These are phyloP conservation scores for Pseudogymnoascus sp. DNA, from an alignment of 2,329 filamentous ascomycete genomes.

Conservation along the genomic window DNA sequence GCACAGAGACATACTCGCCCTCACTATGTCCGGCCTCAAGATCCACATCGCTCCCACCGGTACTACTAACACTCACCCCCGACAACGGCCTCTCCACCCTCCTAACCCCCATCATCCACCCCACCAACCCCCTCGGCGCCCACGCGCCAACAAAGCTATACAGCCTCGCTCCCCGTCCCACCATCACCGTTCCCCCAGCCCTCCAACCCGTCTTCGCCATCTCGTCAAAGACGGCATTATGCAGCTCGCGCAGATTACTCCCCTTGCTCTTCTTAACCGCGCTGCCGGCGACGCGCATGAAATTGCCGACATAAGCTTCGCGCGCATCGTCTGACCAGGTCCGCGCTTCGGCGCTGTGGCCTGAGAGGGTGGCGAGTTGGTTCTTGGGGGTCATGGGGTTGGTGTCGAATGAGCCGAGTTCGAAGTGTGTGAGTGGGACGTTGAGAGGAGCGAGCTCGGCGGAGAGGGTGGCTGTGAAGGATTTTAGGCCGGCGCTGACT, in stretches of 20 bases:
- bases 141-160: constrained; percentile 82
- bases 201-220: constrained; percentile 54
- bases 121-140: constrained; percentile 70
- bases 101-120: constrained; percentile 84
- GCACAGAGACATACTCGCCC: neutral
- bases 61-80: neutral
- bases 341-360: constrained; percentile 47
- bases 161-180: constrained; percentile 75
- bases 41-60: constrained; percentile 5
- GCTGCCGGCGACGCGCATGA: constrained; percentile 50
- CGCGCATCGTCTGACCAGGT: constrained; percentile 57
- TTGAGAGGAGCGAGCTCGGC: constrained; percentile 69
- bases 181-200: constrained; percentile 58
- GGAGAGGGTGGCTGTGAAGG: constrained; percentile 73
- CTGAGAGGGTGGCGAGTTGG: constrained; percentile 31
- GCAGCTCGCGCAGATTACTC: constrained; percentile 68
- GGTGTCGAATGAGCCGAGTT: constrained; percentile 83
- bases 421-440: constrained; percentile 78
- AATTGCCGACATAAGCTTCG: constrained; percentile 56
- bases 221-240: constrained; percentile 85
- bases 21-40: neutral
- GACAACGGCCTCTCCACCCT: constrained; percentile 37
- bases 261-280: constrained; percentile 20
- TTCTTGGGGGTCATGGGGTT: constrained; percentile 45
- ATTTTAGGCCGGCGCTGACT: constrained; percentile 77